Percentiles rank a stretch among this genome's conserved stretches.
phyloP scores from a whole-genome alignment of 495 filamentous ascomycete genomes.

The Podospora pseudoanserina region DNA sequence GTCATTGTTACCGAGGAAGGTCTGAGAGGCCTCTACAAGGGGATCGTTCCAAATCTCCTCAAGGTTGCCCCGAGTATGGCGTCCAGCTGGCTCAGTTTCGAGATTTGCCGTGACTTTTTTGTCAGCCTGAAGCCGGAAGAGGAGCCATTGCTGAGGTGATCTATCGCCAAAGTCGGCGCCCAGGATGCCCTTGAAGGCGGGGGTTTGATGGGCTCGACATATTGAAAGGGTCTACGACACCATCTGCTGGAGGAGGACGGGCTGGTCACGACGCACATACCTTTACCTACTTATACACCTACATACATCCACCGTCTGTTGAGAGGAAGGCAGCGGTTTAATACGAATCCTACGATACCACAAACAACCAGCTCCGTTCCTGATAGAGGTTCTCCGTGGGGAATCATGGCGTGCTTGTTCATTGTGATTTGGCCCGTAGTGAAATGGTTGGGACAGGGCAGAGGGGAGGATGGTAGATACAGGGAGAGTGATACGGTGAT shows the following conservation, averaged over 20 bases:
- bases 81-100: constrained; percentile 95
- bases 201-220: not conserved
- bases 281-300: not conserved
- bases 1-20: constrained; percentile 77
- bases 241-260: not conserved
- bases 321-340: not conserved
- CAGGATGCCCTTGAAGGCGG: not conserved
- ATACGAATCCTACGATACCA: constrained; percentile 2
- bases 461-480: not conserved
- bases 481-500: not conserved
- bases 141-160: constrained; percentile 29
- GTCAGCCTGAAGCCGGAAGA: constrained; percentile 51
- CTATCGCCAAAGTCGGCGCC: not conserved
- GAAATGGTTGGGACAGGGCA: not conserved
- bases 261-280: not conserved
- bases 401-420: not conserved
- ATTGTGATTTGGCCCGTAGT: not conserved
- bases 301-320: not conserved
- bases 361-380: not conserved
- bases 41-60: constrained; percentile 86
- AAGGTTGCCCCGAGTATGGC: constrained; percentile 99
- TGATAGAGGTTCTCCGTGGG: not conserved
- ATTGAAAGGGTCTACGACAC: not conserved
- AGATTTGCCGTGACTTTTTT: constrained; percentile 84
- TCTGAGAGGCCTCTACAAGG: constrained; percentile 75